These are phyloP conservation scores for Barnettozyma vustinii DNA, from an alignment of 805 yeast species.

Conservation along the genomic window DNA sequence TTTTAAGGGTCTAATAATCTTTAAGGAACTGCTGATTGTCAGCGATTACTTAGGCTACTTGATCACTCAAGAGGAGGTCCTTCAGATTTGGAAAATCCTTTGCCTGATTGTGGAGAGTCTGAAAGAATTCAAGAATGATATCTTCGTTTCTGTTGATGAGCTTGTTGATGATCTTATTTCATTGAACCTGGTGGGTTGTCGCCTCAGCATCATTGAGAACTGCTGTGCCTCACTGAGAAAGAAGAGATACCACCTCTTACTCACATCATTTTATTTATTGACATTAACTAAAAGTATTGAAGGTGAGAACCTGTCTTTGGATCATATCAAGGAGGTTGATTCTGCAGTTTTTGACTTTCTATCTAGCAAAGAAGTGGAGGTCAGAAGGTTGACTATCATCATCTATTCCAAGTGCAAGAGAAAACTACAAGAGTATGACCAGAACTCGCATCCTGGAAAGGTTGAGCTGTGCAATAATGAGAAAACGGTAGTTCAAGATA, in stretches of 20 bases:
- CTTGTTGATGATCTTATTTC: constrained; percentile 20
- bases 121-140: constrained; percentile 19
- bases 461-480: constrained; percentile 8
- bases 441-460: constrained; percentile 17
- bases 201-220: constrained; percentile 10
- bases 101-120: constrained; percentile 22
- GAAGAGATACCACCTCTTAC: background rate
- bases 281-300: constrained; percentile 20
- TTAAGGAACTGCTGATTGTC: constrained; percentile 22
- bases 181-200: constrained; percentile 3
- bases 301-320: constrained; percentile 9
- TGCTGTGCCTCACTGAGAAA: constrained; percentile 14
- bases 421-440: constrained; percentile 15
- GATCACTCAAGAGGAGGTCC: constrained; percentile 6
- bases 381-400: constrained; percentile 24
- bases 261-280: constrained; percentile 16
- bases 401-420: constrained; percentile 23
- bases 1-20: constrained; percentile 22
- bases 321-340: constrained; percentile 20
- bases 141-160: constrained; percentile 24
- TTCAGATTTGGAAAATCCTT: constrained; percentile 19
- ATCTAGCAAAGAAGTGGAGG: constrained; percentile 21
- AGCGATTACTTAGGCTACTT: constrained; percentile 12
- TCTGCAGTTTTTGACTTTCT: constrained; percentile 13
- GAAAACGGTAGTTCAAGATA: constrained; percentile 18